These are phyloP conservation scores for Xylaria palmicola DNA, from an alignment of 495 filamentous ascomycete species.

Conservation along the genomic window DNA sequence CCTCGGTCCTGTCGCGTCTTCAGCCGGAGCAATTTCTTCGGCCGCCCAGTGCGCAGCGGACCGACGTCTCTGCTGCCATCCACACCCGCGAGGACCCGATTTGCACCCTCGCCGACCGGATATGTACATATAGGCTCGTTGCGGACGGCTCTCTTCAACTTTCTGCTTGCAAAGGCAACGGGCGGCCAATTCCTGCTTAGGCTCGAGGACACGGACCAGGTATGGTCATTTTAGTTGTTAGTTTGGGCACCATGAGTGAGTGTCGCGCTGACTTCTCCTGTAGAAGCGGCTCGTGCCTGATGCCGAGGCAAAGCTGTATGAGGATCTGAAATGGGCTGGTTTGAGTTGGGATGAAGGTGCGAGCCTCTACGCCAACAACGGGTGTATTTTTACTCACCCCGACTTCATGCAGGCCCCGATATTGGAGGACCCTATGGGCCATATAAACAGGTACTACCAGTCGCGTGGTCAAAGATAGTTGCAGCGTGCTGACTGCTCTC, in stretches of 20 bases:
- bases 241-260: background rate
- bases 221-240: constrained; percentile 32
- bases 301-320: constrained; percentile 71
- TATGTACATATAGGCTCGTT: constrained; percentile 89
- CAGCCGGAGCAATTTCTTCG: constrained; percentile 24
- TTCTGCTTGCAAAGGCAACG: constrained; percentile 80
- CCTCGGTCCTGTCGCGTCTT: constrained; percentile 16
- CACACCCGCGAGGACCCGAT: constrained; percentile 79
- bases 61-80: constrained; percentile 44
- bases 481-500: constrained; percentile 17
- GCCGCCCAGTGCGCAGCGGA: constrained; percentile 12
- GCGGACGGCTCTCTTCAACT: constrained; percentile 90
- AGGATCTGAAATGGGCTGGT: constrained; percentile 85
- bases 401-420: constrained; percentile 61
- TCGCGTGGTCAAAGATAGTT: background rate
- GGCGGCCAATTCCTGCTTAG: constrained; percentile 90
- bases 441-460: constrained; percentile 71
- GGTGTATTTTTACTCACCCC: constrained; percentile 14
- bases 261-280: constrained; percentile 16
- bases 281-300: constrained; percentile 56
- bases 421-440: constrained; percentile 78
- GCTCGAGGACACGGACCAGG: constrained; percentile 95
- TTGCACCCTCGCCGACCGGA: constrained; percentile 94
- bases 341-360: constrained; percentile 91
- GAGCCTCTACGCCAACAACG: background rate